These are phyloP conservation scores for Trifolium dubium DNA, from an alignment of 306 rosid species.

Conservation along the genomic window DNA sequence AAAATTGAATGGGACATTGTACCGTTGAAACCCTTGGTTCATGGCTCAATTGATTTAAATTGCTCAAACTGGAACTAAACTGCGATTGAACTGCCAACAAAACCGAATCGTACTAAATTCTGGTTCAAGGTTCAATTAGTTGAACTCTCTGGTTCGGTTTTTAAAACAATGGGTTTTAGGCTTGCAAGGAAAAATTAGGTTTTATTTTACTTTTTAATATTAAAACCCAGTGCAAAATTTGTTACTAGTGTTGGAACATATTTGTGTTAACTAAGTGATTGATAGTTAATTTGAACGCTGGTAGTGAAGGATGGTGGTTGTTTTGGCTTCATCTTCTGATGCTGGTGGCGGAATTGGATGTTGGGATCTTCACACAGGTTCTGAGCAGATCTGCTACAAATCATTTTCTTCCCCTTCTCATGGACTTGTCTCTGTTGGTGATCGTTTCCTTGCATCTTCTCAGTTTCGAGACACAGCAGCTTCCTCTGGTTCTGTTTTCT, in stretches of 20 bases:
- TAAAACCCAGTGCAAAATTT: background rate
- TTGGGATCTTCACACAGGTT: slow-evolving; percentile 76
- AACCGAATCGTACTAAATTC: background rate
- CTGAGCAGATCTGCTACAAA: slow-evolving; percentile 76
- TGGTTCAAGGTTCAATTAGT: background rate
- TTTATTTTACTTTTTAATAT: background rate
- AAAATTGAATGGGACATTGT: background rate
- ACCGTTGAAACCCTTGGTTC: background rate
- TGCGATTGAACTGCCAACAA: background rate
- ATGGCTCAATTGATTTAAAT: background rate
- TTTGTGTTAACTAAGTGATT: background rate
- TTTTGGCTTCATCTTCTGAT: slow-evolving; percentile 74
- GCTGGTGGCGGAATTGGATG: slow-evolving; percentile 72
- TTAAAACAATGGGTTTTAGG: background rate
- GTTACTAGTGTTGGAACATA: background rate
- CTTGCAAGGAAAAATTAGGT: background rate
- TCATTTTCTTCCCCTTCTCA: slow-evolving; percentile 68
- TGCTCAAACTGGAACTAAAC: background rate
- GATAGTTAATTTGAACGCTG: background rate
- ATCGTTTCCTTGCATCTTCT: slow-evolving; percentile 71
- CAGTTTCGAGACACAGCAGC: slow-evolving; percentile 53
- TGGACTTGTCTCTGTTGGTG: slow-evolving; percentile 71
- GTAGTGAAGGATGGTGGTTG: slow-evolving; percentile 54
- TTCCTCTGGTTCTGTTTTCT: slow-evolving; percentile 61
- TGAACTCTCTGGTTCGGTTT: background rate